Percentiles rank a stretch among this genome's conserved stretches.
Evolutionary conservation across 768 basidiomycete genomes (phyloP).

Genomic region (Hemileccinum rubropunctum): DNA sequence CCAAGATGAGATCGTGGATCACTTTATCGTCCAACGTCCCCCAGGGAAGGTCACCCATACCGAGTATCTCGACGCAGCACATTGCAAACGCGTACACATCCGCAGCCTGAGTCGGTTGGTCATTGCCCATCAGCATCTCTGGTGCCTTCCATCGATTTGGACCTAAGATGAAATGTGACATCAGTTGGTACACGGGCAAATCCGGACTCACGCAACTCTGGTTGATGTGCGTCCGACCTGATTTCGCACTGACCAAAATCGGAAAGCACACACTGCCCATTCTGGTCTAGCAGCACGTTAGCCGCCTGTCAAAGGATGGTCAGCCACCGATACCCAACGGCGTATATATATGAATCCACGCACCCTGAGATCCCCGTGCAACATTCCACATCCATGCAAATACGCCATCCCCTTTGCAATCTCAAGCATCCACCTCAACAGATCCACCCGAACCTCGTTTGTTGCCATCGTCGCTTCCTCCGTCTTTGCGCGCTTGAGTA

Average conservation of each 20-base stretch:
- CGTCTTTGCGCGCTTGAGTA: conserved; percentile 39
- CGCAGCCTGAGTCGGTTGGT: conserved; percentile 47
- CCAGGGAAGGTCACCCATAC: conserved; percentile 64
- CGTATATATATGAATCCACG: conserved; percentile 9
- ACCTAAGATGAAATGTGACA: conserved; percentile 40
- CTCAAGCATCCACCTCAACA: conserved; percentile 64
- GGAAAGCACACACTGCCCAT: conserved; percentile 65
- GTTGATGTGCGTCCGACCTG: conserved; percentile 63
- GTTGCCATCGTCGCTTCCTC: not conserved
- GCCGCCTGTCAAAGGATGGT: conserved; percentile 44
- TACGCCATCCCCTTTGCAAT: conserved; percentile 83
- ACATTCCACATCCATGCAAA: conserved; percentile 60
- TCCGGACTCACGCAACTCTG: conserved; percentile 39
- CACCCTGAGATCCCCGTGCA: conserved; percentile 85
- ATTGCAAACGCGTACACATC: conserved; percentile 75
- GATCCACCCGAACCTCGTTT: conserved; percentile 29
- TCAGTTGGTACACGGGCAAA: not conserved
- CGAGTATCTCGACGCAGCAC: conserved; percentile 59
- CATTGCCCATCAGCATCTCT: conserved; percentile 53
- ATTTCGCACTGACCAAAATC: conserved; percentile 85
- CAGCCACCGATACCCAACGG: not conserved
- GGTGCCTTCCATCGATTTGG: conserved; percentile 73
- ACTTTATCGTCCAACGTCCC: conserved; percentile 46
- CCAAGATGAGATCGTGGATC: conserved; percentile 49
- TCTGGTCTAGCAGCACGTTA: conserved; percentile 74